Base-by-base conservation (phyloP, 805 yeast species). In the Ogataea methylovora region DNA sequence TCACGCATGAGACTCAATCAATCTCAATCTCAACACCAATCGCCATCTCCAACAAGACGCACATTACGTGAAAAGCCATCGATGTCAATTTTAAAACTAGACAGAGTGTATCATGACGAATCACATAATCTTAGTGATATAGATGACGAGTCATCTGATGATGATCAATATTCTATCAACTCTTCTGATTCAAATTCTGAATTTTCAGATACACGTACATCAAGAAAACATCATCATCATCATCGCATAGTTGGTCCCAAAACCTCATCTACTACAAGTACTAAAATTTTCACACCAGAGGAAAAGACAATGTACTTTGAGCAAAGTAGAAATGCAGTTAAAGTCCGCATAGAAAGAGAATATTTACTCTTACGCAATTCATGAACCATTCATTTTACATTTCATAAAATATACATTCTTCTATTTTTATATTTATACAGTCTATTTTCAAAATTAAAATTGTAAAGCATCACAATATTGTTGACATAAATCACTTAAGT, bases 381-480 rank as follows among this genome's bases (percentile, higher is more conserved):
- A 21, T 10, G 23, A 8, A 16, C n/a, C 27, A 14, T 8, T n/a
- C 20, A 17, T 7, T 17, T 23, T 28, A 9, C 4, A 4, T 15
- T 17, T 9, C 16, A 15, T 24, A 24, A 18, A 21, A 16, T 27
- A 27, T 24, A 17, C 23, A 24, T 28, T n/a, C n/a, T n/a, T n/a
- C n/a, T 28, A 30, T 13, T 22, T 20, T 21, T 9, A n/a, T 27
- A 25, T 14, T 30, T 23, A 5, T 21, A 5, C 17, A 15, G n/a
- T 14, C 26, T 16, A 11, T 20, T 21, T n/a, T n/a, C n/a, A n/a
- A n/a, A 11, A 15, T 34, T 34, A 60, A 38, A 60, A 56, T 32
- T 60, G 65, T 33, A 60, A 40, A 1, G 65, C 65, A 39, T 60
- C 65, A 33, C 63, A 60, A 30, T 60, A 60, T 34, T 60, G 65